Evolutionary conservation across 768 basidiomycete species (phyloP).

Genomic region (Suillus variegatus): DNA sequence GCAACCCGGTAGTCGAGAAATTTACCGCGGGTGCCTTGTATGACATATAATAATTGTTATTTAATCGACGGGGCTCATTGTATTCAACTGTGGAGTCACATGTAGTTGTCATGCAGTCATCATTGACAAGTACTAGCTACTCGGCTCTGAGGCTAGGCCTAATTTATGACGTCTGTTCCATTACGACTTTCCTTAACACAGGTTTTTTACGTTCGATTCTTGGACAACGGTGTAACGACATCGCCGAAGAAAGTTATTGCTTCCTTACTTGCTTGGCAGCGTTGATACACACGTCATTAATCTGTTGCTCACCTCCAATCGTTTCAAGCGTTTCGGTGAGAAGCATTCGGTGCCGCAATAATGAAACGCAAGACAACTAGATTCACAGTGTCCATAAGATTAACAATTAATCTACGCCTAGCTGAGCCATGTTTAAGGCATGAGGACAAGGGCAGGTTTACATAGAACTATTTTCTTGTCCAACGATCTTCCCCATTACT

Average conservation of each 20-base stretch:
- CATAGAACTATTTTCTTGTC: constrained; percentile 53
- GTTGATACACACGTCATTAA: background rate
- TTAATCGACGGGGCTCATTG: background rate
- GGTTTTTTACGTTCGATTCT: background rate
- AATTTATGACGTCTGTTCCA: background rate
- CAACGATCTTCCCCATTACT: constrained; percentile 75
- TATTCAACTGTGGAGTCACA: background rate
- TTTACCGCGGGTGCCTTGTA: constrained; percentile 67
- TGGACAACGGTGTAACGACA: background rate
- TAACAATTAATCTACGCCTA: constrained; percentile 5
- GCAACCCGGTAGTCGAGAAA: constrained; percentile 41
- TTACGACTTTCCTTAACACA: background rate
- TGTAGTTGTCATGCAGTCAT: no score
- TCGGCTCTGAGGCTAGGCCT: background rate
- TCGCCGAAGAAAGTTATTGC: background rate
- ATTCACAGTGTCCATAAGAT: background rate
- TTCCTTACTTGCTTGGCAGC: background rate
- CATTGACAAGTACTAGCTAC: background rate
- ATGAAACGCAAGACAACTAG: background rate
- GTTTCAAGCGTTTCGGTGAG: background rate
- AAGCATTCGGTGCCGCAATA: background rate
- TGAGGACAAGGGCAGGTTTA: background rate
- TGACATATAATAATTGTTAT: constrained; percentile 30
- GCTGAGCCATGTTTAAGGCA: background rate
- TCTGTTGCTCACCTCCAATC: background rate